A percentile compares a stretch with the other conserved stretches of the same genome.
Evolutionary conservation across 2,329 filamentous ascomycete species (phyloP).

Genomic region (Clonostachys rhizophaga): DNA sequence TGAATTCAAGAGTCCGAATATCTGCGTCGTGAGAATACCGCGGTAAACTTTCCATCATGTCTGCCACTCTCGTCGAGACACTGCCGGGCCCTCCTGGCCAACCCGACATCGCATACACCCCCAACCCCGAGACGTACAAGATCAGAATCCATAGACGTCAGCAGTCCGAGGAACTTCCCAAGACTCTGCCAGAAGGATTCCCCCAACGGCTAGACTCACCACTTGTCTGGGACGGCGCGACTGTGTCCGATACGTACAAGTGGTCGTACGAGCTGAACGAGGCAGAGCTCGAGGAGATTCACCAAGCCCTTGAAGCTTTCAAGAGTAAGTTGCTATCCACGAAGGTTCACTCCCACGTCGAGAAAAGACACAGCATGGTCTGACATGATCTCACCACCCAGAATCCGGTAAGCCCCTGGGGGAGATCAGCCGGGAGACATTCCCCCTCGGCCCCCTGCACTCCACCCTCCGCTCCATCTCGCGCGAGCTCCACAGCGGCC

Average conservation of each 20-base stretch:
- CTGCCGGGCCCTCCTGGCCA: conserved; percentile 32
- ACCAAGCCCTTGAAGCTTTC: conserved; percentile 32
- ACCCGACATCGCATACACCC: conserved; percentile 55
- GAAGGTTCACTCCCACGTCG: neutral
- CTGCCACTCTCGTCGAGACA: neutral
- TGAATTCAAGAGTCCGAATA: too few relatives aligned
- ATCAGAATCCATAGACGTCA: conserved; percentile 39
- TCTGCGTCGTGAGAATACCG: too few relatives aligned
- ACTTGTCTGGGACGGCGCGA: conserved; percentile 53
- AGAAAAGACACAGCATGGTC: neutral
- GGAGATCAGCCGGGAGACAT: conserved; percentile 42
- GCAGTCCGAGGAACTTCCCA: conserved; percentile 29
- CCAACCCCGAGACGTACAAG: conserved; percentile 47
- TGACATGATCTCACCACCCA: neutral
- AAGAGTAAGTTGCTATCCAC: conserved; percentile 20
- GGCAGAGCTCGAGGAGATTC: conserved; percentile 43
- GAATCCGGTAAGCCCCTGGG: conserved; percentile 22
- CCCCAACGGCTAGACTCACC: conserved; percentile 39
- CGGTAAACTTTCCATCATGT: too few relatives aligned
- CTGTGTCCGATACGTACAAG: conserved; percentile 38
- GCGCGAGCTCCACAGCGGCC: conserved; percentile 48
- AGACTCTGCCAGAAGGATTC: conserved; percentile 41
- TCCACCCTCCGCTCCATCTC: conserved; percentile 44
- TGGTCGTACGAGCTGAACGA: conserved; percentile 47
- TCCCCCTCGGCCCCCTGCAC: conserved; percentile 49